Evolutionary conservation across 192 early-diverging fungal species (phyloP), one percentile per base, ranked within the genome.

Genomic region (Backusella morwellensis): DNA sequence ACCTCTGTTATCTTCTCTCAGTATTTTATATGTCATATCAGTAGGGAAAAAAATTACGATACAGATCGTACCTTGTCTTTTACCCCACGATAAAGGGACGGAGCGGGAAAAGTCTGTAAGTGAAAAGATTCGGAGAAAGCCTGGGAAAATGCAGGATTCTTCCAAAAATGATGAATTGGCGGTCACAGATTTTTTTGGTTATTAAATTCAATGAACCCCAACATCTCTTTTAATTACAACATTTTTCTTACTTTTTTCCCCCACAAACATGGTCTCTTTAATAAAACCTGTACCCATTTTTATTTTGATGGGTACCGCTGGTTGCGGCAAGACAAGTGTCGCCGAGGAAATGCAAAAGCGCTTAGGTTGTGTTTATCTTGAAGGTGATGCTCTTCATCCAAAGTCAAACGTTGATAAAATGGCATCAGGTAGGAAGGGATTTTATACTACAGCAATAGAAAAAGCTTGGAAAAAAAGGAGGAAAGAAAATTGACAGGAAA

Each of bases 361-460:
- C 17, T 78, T 93, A 1, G 70, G 79, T 0, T 85, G 82, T 41
- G 77, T 76, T 8, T 92, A 85, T 66, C 79, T 94, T 23, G 93
- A 94, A 50, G 93, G 89, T 0, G 93, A 94, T 73, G 38, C 82
- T n/a, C 78, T 91, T 41, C 93, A 94, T 66, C 80, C 91, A 8
- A 52, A 83, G 15, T 78, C 75, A 15, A 90, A 87, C 80, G 81
- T 90, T n/a, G 77, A 81, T 19, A 91, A 91, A 74, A 94, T 94
- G 93, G 74, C 87, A 11, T 63, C 70, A 36, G 93, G 91, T 63
- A 84, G 38, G 9, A 32, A 32, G 11, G 8, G 38, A 40, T 29
- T 34, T 34, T 34, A 9, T 35, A 15, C 17, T 29, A 29, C 26
- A 11, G 32, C 32, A 32, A 32, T 32, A 32, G 32, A 32, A 32